phyloP scores from a whole-genome alignment of 768 basidiomycete genomes.

The Mrakia blollopis region DNA sequence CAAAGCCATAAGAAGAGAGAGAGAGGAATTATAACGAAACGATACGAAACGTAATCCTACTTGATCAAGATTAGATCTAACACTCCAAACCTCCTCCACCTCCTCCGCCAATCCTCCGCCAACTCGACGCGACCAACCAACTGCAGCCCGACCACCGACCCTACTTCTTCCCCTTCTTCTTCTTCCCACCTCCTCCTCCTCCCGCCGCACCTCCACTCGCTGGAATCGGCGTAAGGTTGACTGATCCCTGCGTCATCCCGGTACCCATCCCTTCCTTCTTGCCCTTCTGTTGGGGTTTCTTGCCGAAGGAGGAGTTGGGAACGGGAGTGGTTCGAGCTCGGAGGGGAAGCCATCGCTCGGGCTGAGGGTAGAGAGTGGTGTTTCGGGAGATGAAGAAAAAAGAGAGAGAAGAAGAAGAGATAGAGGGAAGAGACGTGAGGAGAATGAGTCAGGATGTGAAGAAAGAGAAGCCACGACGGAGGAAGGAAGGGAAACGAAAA shows the following conservation, averaged over 20 bases:
- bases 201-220: constrained; percentile 27
- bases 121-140: too few relatives aligned
- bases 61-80: too few relatives aligned
- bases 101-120: too few relatives aligned
- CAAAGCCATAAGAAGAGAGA: too few relatives aligned
- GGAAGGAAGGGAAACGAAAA: neutral
- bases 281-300: constrained; percentile 40
- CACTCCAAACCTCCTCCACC: too few relatives aligned
- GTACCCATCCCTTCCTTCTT: constrained; percentile 44
- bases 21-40: too few relatives aligned
- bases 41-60: too few relatives aligned
- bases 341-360: constrained; percentile 46
- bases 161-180: constrained; percentile 35
- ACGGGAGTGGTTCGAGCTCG: constrained; percentile 36
- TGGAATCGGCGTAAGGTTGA: constrained; percentile 16
- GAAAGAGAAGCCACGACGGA: neutral
- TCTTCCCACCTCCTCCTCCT: constrained; percentile 34
- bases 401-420: too few relatives aligned
- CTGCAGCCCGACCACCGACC: too few relatives aligned
- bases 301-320: constrained; percentile 27
- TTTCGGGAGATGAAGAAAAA: neutral
- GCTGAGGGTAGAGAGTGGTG: constrained; percentile 29
- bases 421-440: neutral
- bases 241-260: constrained; percentile 42
- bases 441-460: neutral